A percentile compares a stretch with the other conserved stretches of the same genome.
Evolutionary conservation across 2,329 filamentous ascomycete species (phyloP).

Genomic region (Sordariomycetes sp.): DNA sequence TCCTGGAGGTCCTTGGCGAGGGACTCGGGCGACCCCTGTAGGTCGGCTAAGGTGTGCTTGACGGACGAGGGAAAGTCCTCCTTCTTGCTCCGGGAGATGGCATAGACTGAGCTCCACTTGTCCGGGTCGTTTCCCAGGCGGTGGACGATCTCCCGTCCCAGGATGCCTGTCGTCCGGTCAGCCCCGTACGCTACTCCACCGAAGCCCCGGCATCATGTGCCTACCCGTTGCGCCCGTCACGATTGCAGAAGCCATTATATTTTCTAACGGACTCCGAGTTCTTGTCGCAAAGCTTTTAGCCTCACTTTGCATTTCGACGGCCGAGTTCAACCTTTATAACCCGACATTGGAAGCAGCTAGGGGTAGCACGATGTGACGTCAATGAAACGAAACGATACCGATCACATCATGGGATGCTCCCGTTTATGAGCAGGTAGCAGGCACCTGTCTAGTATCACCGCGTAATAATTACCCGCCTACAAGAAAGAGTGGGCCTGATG

Average conservation of each 20-base stretch:
- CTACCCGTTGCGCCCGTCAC: constrained; percentile 8
- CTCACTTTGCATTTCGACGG: too few species aligned
- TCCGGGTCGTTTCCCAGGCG: constrained; percentile 7
- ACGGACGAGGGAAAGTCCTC: constrained; percentile 10
- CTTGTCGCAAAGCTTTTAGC: background rate
- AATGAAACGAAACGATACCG: too few species aligned
- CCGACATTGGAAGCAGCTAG: too few species aligned
- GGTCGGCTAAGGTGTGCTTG: constrained; percentile 11
- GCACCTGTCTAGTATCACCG: too few species aligned
- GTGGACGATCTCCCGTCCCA: constrained; percentile 13
- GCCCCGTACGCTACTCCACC: background rate
- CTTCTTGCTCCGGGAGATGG: constrained; percentile 13
- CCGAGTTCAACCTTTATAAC: too few species aligned
- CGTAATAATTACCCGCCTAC: too few species aligned
- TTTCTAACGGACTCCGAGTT: background rate
- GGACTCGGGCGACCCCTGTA: constrained; percentile 10
- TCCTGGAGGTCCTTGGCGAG: constrained; percentile 12
- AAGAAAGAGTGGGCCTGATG: too few species aligned
- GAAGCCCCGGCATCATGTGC: too few species aligned
- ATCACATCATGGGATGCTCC: too few species aligned
- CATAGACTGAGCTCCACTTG: constrained; percentile 11
- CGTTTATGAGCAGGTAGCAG: too few species aligned
- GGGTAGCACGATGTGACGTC: too few species aligned
- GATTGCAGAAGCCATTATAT: constrained; percentile 7
- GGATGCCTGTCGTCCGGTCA: constrained; percentile 9